Evolutionary conservation across 208 protist species (phyloP).

Genomic region (Acanthamoeba healyi): DNA sequence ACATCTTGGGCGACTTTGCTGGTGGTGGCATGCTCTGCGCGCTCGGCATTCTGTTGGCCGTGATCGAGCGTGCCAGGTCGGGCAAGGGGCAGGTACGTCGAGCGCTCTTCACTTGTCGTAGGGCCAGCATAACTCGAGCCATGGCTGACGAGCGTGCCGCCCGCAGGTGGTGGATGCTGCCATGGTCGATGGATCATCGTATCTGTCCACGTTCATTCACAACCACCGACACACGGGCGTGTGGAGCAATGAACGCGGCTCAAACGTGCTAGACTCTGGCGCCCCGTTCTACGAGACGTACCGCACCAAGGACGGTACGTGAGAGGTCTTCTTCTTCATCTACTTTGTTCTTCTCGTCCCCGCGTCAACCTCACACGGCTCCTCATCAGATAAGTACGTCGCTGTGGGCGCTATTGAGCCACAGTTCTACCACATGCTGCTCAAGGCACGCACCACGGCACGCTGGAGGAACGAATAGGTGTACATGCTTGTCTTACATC

Average conservation of each 20-base stretch:
- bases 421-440: conserved; percentile 80
- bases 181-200: conserved; percentile 84
- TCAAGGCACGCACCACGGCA: conserved; percentile 36
- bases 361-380: not conserved
- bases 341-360: not conserved
- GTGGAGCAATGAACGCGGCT: conserved; percentile 74
- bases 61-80: conserved; percentile 79
- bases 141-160: not conserved
- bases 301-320: conserved; percentile 80
- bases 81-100: conserved; percentile 80
- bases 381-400: conserved; percentile 59
- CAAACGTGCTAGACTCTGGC: conserved; percentile 84
- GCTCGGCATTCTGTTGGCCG: conserved; percentile 86
- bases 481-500: too few species aligned
- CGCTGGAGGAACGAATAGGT: too few species aligned
- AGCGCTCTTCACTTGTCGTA: not conserved
- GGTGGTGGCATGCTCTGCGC: conserved; percentile 56
- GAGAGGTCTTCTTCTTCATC: not conserved
- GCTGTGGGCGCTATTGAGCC: conserved; percentile 81
- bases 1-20: conserved; percentile 76
- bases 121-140: not conserved
- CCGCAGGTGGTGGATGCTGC: conserved; percentile 82
- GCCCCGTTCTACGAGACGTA: conserved; percentile 87
- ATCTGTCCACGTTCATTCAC: conserved; percentile 83
- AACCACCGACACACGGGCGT: conserved; percentile 39